Conservation (phyloP, 1,284 basidiomycete species). For the Phlebopus sp. region DNA sequence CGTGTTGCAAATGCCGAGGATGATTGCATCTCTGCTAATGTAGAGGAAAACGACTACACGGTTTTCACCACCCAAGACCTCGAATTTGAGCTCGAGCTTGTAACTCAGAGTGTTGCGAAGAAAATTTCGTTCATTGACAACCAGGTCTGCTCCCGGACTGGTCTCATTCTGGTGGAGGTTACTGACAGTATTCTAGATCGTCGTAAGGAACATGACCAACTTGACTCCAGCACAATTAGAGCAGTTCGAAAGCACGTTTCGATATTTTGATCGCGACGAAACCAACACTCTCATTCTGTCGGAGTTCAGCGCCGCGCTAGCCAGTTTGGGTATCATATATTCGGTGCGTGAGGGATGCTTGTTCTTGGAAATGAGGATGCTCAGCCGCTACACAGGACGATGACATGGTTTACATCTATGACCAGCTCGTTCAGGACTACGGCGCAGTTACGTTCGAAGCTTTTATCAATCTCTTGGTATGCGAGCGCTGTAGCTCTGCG, state of each 20-base stretch:
- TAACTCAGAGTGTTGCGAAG: conserved; percentile 80
- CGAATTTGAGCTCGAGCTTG: conserved; percentile 84
- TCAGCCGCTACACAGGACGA: conserved; percentile 56
- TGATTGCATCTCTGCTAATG: conserved; percentile 85
- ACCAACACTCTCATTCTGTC: conserved; percentile 83
- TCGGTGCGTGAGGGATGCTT: conserved; percentile 52
- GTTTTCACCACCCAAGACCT: conserved; percentile 90
- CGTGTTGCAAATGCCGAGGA: conserved; percentile 63
- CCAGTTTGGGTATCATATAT: conserved; percentile 92
- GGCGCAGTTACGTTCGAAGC: conserved; percentile 92
- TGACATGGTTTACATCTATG: conserved; percentile 84
- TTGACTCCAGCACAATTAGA: conserved; percentile 94
- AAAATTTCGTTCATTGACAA: conserved; percentile 96
- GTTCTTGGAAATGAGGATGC: background rate
- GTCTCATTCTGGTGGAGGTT: background rate
- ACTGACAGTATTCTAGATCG: conserved; percentile 58
- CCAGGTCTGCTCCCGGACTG: conserved; percentile 54
- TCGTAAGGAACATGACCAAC: conserved; percentile 89
- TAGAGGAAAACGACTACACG: conserved; percentile 97
- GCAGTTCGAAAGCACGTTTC: conserved; percentile 96
- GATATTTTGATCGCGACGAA: conserved; percentile 94
- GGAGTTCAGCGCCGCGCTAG: conserved; percentile 91
- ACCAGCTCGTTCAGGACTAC: conserved; percentile 80
- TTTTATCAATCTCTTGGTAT: conserved; percentile 89
- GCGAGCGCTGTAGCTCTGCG: conserved; percentile 16